Evolutionary conservation across 345 rosid species (phyloP).

Genomic region (Lumnitzera littorea): DNA sequence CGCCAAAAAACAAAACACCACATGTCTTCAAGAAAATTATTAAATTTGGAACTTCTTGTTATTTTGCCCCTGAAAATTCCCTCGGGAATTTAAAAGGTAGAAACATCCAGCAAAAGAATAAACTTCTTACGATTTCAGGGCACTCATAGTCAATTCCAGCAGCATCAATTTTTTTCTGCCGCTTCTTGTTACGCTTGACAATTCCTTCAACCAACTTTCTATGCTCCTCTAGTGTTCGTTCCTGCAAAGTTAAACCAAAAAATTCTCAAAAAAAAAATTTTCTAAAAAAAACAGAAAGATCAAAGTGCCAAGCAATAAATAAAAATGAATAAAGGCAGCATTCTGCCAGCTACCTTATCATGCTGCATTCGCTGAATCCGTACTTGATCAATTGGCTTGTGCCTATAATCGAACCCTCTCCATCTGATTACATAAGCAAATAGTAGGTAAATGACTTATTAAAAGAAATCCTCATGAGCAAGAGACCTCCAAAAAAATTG

Average conservation of each 20-base stretch:
- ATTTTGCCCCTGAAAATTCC: no score
- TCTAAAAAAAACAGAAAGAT: background rate
- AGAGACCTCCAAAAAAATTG: slow-evolving; percentile 1
- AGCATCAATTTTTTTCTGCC: slow-evolving; percentile 60
- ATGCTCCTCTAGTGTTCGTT: slow-evolving; percentile 81
- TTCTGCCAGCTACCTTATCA: slow-evolving; percentile 48
- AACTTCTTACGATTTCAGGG: slow-evolving; percentile 74
- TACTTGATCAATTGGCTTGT: slow-evolving; percentile 58
- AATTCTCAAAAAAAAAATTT: background rate
- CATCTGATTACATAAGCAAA: slow-evolving; percentile 37
- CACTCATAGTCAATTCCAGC: slow-evolving; percentile 84
- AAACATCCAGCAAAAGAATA: background rate
- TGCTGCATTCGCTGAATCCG: slow-evolving; percentile 50
- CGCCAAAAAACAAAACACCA: no score
- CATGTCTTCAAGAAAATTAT: no score
- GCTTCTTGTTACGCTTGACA: slow-evolving; percentile 50
- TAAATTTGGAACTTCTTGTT: no score
- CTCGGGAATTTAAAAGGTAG: no score
- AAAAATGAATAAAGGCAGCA: background rate
- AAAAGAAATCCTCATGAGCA: background rate
- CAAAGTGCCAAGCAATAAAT: background rate
- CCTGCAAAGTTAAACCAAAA: slow-evolving; percentile 32
- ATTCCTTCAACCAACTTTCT: slow-evolving; percentile 63
- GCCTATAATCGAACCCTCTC: slow-evolving; percentile 56
- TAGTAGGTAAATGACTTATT: background rate